Percentiles rank a stretch among this genome's conserved stretches.
phyloP scores from a whole-genome alignment of 345 rosid genomes.

The Abelmoschus esculentus region DNA sequence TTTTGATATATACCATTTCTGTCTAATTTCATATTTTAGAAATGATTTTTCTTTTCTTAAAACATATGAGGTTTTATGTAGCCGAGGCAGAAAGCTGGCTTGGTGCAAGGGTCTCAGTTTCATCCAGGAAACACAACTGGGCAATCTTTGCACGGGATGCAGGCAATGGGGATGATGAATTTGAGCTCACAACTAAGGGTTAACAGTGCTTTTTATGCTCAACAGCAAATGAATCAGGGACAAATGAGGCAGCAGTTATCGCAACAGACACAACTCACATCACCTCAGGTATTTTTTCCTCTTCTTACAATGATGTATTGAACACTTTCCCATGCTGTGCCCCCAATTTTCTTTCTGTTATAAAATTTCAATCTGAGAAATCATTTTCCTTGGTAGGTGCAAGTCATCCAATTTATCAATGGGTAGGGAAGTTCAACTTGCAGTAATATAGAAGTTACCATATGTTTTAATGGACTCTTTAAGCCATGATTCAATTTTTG shows the following conservation, averaged over 20 bases:
- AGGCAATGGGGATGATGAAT: constrained; percentile 83
- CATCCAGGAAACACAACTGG: constrained; percentile 63
- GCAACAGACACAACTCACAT: constrained; percentile 54
- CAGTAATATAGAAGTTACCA: neutral
- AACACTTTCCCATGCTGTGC: neutral
- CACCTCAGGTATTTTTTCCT: constrained; percentile 50
- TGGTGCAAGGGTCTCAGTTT: constrained; percentile 73
- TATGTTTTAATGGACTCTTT: no score
- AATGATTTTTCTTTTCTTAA: constrained; percentile 16
- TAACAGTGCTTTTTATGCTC: constrained; percentile 59
- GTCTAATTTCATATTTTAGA: neutral
- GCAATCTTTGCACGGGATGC: constrained; percentile 81
- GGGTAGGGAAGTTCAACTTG: neutral
- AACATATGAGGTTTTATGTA: constrained; percentile 35
- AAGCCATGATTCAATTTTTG: no score
- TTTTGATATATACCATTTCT: neutral
- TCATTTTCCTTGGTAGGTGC: neutral
- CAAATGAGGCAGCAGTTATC: constrained; percentile 74
- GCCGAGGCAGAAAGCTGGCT: constrained; percentile 90
- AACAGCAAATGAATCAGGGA: constrained; percentile 50
- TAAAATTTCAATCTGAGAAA: neutral
- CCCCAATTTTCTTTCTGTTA: no score
- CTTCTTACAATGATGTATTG: neutral
- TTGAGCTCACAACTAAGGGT: constrained; percentile 60
- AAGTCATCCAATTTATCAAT: neutral